Base-by-base conservation (phyloP, 768 basidiomycete species). In the Suillus decipiens region DNA sequence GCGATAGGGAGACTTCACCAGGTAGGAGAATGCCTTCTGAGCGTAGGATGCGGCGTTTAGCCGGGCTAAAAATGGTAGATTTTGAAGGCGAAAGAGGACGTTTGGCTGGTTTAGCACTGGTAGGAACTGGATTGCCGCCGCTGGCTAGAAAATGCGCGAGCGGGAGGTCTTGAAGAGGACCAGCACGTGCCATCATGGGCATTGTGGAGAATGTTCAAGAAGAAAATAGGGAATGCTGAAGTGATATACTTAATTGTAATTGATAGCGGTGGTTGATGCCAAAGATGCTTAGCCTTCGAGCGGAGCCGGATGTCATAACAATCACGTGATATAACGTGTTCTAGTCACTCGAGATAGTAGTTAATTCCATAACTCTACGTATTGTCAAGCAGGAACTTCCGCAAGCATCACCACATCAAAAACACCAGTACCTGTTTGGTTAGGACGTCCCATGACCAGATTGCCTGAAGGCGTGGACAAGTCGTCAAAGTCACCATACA, bases 401-500 rank as follows among this genome's bases (percentile, higher is more conserved):
- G 78, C 74, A 34, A 82, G 81, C 84, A 87, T 86, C 62, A 93
- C 84, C 45, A 99, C 85, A 73, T 95, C 96, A 69, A 99, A 99
- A 39, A 88, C 87, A 5, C 96, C 97, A 28, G 96, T 99, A n/a
- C 96, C 96, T n/a, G 89, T 93, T 59, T 81, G 78, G 72, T 86
- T 92, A 10, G 95, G 93, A 66, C 89, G 84, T 48, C 96, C 96
- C 63, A 97, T 68, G 37, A 98, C 96, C 73, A 99, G 90, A 72
- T 88, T 93, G 1, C 94, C 91, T 5, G 95, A 95, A 2, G 96
- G 96, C 24, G 90, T 90, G 22, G 87, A 85, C 67, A 98, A 80
- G 71, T 95, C 90, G 73, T 99, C 96, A 77, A 93, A 98, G 78
- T 99, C 97, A 31, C 97, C 97, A 72, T 89, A 88, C 54, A 99